These are phyloP conservation scores for Rhizopogon vulgaris DNA, from an alignment of 768 basidiomycete species.

Conservation along the genomic window DNA sequence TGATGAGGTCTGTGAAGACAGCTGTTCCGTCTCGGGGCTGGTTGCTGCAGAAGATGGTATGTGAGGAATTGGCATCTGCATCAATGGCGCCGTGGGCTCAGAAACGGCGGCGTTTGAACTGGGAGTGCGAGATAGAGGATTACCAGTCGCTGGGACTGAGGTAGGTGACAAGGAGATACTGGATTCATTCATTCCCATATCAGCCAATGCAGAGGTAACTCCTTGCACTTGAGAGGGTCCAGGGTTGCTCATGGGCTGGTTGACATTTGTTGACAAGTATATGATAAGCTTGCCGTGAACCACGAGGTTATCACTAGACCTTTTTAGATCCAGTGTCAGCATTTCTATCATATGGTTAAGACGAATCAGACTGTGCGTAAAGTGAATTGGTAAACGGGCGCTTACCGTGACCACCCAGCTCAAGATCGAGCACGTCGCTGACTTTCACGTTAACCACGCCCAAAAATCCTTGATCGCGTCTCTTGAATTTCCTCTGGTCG, in stretches of 20 bases:
- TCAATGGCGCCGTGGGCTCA: slow-evolving; percentile 35
- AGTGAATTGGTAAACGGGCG: slow-evolving; percentile 11
- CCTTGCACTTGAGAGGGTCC: slow-evolving; percentile 68
- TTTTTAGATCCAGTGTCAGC: slow-evolving; percentile 93
- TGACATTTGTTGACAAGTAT: slow-evolving; percentile 89
- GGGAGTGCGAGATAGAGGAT: slow-evolving; percentile 50
- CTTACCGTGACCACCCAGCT: slow-evolving; percentile 89
- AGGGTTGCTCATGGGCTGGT: slow-evolving; percentile 77
- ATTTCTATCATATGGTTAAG: slow-evolving; percentile 55
- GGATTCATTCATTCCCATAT: slow-evolving; percentile 56
- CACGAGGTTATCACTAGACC: slow-evolving; percentile 97
- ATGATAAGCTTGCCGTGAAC: slow-evolving; percentile 98
- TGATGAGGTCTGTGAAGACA: slow-evolving; percentile 15
- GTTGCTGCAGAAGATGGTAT: slow-evolving; percentile 18
- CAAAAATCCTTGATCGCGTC: slow-evolving; percentile 95
- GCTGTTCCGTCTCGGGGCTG: slow-evolving; percentile 23
- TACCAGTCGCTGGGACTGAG: slow-evolving; percentile 27
- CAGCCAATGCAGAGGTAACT: slow-evolving; percentile 51
- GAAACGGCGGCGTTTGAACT: slow-evolving; percentile 60
- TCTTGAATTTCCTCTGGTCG: slow-evolving; percentile 98
- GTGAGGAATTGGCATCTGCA: slow-evolving; percentile 35
- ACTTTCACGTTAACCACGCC: slow-evolving; percentile 96
- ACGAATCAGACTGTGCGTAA: not conserved
- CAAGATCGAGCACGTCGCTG: slow-evolving; percentile 84
- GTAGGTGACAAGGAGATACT: slow-evolving; percentile 51